Evolutionary conservation across 345 rosid genomes (phyloP).

Genomic region (Gossypium thurberi): DNA sequence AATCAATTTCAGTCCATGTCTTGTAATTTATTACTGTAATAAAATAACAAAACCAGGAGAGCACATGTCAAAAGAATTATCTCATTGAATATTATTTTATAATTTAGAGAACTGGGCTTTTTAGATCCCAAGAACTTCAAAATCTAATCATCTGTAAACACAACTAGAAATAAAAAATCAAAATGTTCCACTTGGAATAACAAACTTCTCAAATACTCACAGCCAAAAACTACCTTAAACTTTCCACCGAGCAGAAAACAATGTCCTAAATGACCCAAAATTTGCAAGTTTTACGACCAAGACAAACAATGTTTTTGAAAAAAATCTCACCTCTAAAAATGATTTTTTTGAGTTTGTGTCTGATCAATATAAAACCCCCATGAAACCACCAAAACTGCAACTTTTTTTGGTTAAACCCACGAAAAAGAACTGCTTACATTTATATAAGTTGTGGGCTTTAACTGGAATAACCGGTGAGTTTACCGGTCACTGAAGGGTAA

Average conservation of each 20-base stretch:
- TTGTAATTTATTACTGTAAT: background rate
- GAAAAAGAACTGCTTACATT: background rate
- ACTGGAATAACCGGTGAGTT: constrained; percentile 19
- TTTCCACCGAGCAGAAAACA: background rate
- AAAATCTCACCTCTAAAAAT: background rate
- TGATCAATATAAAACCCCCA: constrained; percentile 23
- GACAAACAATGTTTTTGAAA: background rate
- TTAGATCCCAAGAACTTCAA: background rate
- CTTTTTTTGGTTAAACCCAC: constrained; percentile 22
- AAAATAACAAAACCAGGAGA: background rate
- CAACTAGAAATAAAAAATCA: background rate
- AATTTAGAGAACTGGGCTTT: background rate
- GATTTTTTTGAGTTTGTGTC: constrained; percentile 8
- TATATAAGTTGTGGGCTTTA: background rate
- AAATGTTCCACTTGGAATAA: background rate
- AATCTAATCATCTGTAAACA: background rate
- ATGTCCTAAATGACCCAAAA: background rate
- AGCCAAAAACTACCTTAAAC: background rate
- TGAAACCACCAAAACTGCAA: constrained; percentile 11
- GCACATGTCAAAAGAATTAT: background rate
- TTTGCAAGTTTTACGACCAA: background rate
- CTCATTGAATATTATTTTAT: background rate
- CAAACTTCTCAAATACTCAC: background rate
- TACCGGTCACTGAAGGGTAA: constrained; percentile 19
- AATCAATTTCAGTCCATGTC: background rate